phyloP scores from a whole-genome alignment of 2,329 filamentous ascomycete species.

The Trichophyton equinum region DNA sequence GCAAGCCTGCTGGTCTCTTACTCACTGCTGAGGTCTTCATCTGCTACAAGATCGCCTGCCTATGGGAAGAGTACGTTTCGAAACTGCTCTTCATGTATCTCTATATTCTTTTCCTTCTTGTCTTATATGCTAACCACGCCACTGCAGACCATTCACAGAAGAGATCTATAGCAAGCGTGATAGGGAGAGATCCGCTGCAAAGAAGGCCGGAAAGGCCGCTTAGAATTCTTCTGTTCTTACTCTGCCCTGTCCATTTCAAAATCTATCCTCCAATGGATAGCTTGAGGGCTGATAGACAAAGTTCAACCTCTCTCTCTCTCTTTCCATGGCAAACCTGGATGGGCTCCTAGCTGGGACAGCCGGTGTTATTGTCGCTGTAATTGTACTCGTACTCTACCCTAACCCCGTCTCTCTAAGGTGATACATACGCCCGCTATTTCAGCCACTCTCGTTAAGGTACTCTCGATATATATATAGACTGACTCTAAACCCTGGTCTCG shows the following conservation, averaged over 20 bases:
- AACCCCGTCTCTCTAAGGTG: background rate
- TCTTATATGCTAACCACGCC: background rate
- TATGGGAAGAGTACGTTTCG: conserved; percentile 60
- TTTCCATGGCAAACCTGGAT: background rate
- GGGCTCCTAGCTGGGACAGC: background rate
- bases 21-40: conserved; percentile 62
- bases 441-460: background rate
- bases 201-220: conserved; percentile 28
- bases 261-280: background rate
- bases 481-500: background rate
- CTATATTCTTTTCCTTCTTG: background rate
- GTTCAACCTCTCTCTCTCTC: background rate
- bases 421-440: background rate
- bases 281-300: background rate
- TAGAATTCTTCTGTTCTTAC: conserved; percentile 12
- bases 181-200: conserved; percentile 28
- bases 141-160: conserved; percentile 62
- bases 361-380: background rate
- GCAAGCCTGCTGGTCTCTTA: conserved; percentile 73
- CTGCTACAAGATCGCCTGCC: conserved; percentile 68
- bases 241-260: background rate
- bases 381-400: background rate
- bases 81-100: background rate
- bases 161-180: conserved; percentile 74
- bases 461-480: background rate